Evolutionary conservation across 2,329 filamentous ascomycete species (phyloP), one percentile per base, ranked within the genome.

Genomic region (Rugonectria rugulosa): DNA sequence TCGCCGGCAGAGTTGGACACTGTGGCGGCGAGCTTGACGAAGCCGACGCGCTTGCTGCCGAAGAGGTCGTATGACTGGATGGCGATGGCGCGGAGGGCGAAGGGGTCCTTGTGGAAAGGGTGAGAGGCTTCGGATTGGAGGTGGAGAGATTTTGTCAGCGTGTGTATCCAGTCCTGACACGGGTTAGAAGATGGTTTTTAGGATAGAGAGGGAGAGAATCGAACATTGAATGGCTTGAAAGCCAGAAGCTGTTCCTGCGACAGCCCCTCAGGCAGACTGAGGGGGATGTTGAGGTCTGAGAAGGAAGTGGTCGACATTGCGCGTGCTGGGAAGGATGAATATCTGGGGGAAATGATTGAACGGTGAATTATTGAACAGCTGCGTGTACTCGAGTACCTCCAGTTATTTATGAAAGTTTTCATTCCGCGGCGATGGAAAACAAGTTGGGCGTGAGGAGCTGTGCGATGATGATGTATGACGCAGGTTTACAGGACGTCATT

Each of bases 61-160:
- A 84, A 87, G 24, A 77, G 70, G 66, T 86, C 83, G 59, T 78
- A 79, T 15, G 81, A 75, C 66, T 87, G 83, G 51, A 87, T 64
- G 0, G 73, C 78, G 57, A 87, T 72, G 56, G 74, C 73, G 46
- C 74, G 77, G 0, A 87, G 78, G 6, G 66, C 53, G 68, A 86
- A 87, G 1, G 83, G 83, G 53, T 80, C 76, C 0, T 62, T 11
- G 70, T 84, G 76, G 73, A 87, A 87, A 6, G 81, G 79, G 62
- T 85, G 81, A 15, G 69, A 60, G 4, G 71, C 32, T 50, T 73
- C 63, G 14, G 64, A 57, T 61, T 85, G 83, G 1, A 79, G 74
- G 15, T 68, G 50, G 27, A 85, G 77, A 15, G 81, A 83, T 43
- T 63, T 71, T 17, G 71, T 72, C 27, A 85, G 70, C 12, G 74